Evolutionary conservation across 2,329 filamentous ascomycete genomes (phyloP).

Genomic region (Neopestalotiopsis rosae): DNA sequence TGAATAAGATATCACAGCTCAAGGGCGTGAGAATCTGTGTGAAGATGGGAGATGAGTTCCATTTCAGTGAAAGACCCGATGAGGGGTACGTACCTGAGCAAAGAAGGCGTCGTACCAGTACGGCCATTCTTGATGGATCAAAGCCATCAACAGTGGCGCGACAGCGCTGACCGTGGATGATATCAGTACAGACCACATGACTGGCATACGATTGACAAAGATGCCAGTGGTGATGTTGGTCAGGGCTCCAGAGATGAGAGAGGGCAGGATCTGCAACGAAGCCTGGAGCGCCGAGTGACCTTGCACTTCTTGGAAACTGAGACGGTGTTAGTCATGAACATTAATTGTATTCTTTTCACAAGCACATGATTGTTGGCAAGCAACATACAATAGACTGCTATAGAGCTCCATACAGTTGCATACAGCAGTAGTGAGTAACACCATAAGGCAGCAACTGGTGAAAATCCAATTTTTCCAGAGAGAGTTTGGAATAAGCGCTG

Average conservation of each 20-base stretch:
- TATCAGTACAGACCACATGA: neutral
- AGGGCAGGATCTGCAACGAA: neutral
- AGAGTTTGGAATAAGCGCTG: slow-evolving; percentile 61
- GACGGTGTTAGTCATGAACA: too few relatives aligned
- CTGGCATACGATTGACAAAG: neutral
- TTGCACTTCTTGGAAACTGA: slow-evolving; percentile 32
- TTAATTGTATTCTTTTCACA: too few relatives aligned
- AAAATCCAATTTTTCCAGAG: slow-evolving; percentile 61
- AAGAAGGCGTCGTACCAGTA: neutral
- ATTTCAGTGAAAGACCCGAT: slow-evolving; percentile 40
- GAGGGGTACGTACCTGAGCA: slow-evolving; percentile 36
- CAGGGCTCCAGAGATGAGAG: neutral
- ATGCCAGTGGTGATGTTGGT: neutral
- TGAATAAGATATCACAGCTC: slow-evolving; percentile 53
- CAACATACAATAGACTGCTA: slow-evolving; percentile 37
- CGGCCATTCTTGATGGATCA: neutral
- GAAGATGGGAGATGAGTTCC: neutral
- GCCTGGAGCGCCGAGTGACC: neutral
- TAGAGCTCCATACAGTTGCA: slow-evolving; percentile 51
- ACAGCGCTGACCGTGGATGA: neutral
- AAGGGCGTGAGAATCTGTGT: neutral
- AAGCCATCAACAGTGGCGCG: neutral
- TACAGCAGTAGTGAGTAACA: slow-evolving; percentile 47
- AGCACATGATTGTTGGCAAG: too few relatives aligned
- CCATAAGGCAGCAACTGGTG: slow-evolving; percentile 53